Percentiles rank a stretch among this genome's conserved stretches.
Evolutionary conservation across 768 basidiomycete species (phyloP).

Genomic region (Hypholoma sublateritium): DNA sequence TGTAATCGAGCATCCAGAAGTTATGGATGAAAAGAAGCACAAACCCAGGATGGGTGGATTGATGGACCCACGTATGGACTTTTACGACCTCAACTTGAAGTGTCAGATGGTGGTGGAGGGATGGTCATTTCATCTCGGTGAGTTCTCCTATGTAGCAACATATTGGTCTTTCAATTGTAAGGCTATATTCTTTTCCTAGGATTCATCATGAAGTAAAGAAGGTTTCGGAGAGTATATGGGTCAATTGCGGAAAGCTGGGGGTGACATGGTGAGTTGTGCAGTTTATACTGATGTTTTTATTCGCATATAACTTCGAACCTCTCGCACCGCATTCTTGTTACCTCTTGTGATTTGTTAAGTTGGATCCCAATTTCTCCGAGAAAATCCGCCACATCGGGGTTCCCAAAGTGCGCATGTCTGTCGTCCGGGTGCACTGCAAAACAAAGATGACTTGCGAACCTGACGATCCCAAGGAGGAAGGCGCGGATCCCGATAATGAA

Average conservation of each 20-base stretch:
- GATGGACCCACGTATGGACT: constrained; percentile 98
- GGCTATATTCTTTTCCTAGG: constrained; percentile 38
- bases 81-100: constrained; percentile 96
- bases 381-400: constrained; percentile 86
- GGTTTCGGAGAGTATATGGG: constrained; percentile 97
- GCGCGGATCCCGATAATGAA: constrained; percentile 62
- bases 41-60: constrained; percentile 91
- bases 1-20: constrained; percentile 98
- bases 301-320: constrained; percentile 38
- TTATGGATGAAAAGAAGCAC: constrained; percentile 93
- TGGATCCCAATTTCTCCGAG: constrained; percentile 81
- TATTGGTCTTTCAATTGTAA: neutral
- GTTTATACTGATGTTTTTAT: constrained; percentile 69
- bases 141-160: constrained; percentile 25
- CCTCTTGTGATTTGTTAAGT: constrained; percentile 49
- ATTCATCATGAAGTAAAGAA: constrained; percentile 99
- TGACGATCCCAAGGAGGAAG: constrained; percentile 87
- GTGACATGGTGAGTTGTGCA: constrained; percentile 90
- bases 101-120: constrained; percentile 98
- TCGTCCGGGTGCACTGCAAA: constrained; percentile 87
- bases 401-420: constrained; percentile 83
- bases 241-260: constrained; percentile 98
- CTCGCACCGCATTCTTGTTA: neutral
- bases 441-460: constrained; percentile 86
- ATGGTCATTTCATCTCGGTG: constrained; percentile 98